These are phyloP conservation scores for Cicer judaicum DNA, from an alignment of 306 rosid species.

Conservation along the genomic window DNA sequence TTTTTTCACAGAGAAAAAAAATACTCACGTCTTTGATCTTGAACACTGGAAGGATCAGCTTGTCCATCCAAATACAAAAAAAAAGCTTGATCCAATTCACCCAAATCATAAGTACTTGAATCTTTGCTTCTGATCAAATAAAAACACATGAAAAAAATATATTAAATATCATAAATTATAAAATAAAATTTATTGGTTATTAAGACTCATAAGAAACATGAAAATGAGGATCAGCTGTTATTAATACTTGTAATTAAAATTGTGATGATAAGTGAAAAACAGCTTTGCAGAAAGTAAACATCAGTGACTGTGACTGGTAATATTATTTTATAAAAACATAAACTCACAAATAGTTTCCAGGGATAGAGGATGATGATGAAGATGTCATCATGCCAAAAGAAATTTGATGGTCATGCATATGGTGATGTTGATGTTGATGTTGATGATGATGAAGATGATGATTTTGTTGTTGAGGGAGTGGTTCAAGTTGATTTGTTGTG, in stretches of 20 bases:
- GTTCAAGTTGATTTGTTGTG: slow-evolving; percentile 51
- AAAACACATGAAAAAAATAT: background rate
- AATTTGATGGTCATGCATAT: slow-evolving; percentile 54
- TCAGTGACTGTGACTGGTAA: background rate
- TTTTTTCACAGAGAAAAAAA: slow-evolving; percentile 2
- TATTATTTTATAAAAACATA: background rate
- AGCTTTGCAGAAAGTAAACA: slow-evolving; percentile 15
- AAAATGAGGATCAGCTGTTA: background rate
- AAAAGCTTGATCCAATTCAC: slow-evolving; percentile 92
- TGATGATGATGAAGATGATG: slow-evolving; percentile 31
- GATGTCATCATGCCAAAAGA: slow-evolving; percentile 77
- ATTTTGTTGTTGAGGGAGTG: slow-evolving; percentile 43
- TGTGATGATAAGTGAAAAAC: background rate
- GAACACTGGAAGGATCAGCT: slow-evolving; percentile 58
- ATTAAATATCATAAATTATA: background rate
- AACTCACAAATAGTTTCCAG: slow-evolving; percentile 77
- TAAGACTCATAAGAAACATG: background rate
- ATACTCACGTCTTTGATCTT: slow-evolving; percentile 73
- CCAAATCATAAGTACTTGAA: slow-evolving; percentile 80
- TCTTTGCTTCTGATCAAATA: slow-evolving; percentile 65
- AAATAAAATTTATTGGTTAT: background rate
- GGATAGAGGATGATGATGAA: slow-evolving; percentile 65
- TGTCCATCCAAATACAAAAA: slow-evolving; percentile 89
- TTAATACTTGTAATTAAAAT: no score
- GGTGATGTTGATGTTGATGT: slow-evolving; percentile 19